Evolutionary conservation across 2,329 filamentous ascomycete genomes (phyloP).

Genomic region (Hortaea sp.): DNA sequence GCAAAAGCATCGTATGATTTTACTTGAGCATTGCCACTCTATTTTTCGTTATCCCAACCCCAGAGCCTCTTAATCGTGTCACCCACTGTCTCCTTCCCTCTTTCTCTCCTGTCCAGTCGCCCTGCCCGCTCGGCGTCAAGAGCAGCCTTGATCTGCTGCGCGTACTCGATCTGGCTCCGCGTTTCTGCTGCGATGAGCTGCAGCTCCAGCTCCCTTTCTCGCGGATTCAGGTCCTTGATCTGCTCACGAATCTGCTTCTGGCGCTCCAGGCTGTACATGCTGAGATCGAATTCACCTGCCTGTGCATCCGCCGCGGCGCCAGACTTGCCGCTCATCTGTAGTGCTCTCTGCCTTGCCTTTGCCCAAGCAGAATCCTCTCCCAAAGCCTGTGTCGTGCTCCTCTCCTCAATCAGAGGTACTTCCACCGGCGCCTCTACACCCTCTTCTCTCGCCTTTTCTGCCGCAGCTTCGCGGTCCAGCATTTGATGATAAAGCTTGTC

Average conservation of each 20-base stretch:
- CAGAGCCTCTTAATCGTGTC: constrained; percentile 29
- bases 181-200: constrained; percentile 54
- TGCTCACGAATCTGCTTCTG: constrained; percentile 45
- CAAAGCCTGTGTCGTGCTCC: constrained; percentile 18
- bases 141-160: constrained; percentile 44
- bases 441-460: constrained; percentile 57
- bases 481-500: constrained; percentile 84
- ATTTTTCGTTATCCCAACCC: constrained; percentile 16
- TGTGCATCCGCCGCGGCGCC: constrained; percentile 9
- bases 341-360: constrained; percentile 14
- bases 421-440: constrained; percentile 47
- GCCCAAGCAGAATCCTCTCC: constrained; percentile 23
- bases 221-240: constrained; percentile 26
- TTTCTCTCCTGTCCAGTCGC: constrained; percentile 46
- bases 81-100: constrained; percentile 38
- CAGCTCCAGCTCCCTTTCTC: constrained; percentile 53
- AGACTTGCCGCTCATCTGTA: constrained; percentile 12
- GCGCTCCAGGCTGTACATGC: constrained; percentile 44
- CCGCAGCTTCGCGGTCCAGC: constrained; percentile 66
- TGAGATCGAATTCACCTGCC: constrained; percentile 39
- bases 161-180: constrained; percentile 50
- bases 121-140: constrained; percentile 47
- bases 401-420: constrained; percentile 41
- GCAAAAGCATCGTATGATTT: too few species aligned
- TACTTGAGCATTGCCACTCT: too few species aligned